phyloP scores from a whole-genome alignment of 192 early-diverging fungal species.

The Coemansia sp. region DNA sequence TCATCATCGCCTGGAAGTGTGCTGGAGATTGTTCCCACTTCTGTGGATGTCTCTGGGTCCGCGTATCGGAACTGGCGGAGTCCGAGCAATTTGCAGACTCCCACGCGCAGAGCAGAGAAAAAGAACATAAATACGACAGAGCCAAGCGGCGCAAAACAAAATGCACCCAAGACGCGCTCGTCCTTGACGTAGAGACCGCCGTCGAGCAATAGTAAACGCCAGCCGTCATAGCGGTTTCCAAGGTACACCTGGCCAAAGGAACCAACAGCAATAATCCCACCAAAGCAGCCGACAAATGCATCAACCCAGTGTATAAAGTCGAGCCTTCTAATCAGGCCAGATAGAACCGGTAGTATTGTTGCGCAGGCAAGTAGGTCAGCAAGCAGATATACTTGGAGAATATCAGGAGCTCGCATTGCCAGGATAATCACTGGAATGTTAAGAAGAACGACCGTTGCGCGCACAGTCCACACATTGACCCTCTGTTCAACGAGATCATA shows the following conservation, averaged over 20 bases:
- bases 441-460: slow-evolving; percentile 45
- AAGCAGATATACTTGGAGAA: slow-evolving; percentile 60
- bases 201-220: slow-evolving; percentile 48
- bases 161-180: slow-evolving; percentile 59
- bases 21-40: background rate
- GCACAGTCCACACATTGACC: slow-evolving; percentile 49
- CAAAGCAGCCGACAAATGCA: slow-evolving; percentile 55
- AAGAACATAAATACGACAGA: slow-evolving; percentile 47
- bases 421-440: slow-evolving; percentile 58
- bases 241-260: slow-evolving; percentile 56
- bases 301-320: slow-evolving; percentile 57
- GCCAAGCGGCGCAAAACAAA: slow-evolving; percentile 55
- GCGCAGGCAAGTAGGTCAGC: slow-evolving; percentile 64
- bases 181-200: slow-evolving; percentile 56
- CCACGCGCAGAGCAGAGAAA: slow-evolving; percentile 40
- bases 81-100: slow-evolving; percentile 23
- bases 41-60: slow-evolving; percentile 9
- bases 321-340: slow-evolving; percentile 52
- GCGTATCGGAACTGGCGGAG: slow-evolving; percentile 31
- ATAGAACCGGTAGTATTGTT: slow-evolving; percentile 57
- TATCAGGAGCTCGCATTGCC: slow-evolving; percentile 58
- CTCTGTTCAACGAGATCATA: slow-evolving; percentile 56
- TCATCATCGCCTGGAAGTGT: background rate
- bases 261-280: slow-evolving; percentile 55
- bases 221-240: slow-evolving; percentile 52